Base-by-base conservation (phyloP, 2,329 filamentous ascomycete species). In the Apiospora phragmitis region DNA sequence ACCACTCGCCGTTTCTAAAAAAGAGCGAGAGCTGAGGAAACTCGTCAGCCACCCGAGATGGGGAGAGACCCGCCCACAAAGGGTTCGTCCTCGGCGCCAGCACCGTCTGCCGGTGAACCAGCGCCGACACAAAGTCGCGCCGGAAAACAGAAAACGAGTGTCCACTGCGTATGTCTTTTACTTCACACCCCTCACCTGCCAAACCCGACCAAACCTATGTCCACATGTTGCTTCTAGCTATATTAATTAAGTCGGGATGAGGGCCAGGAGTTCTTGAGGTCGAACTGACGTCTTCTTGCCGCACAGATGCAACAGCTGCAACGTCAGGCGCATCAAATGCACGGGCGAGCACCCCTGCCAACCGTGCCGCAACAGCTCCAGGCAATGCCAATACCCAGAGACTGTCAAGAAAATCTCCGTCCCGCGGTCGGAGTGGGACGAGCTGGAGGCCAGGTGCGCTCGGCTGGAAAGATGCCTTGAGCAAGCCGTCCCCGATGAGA, bases 291-390 rank as follows among this genome's bases (percentile, higher is more conserved):
- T 68, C 8, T 62, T n/a, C 7, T 41, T 8, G 35, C 6, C 8
- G 18, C 21, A 24, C 71, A 87, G 85, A 70, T 87, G 86, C 80
- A 87, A 88, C 74, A 83, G 79, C 76, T 88, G 86, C 79, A 88
- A 88, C 77, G 76, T 86, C 65, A 83, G 85, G 62, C 83, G 86
- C 70, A 84, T 86, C 76, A 87, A 85, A 73, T 88, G 86, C 77
- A 86, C 85, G 16, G 86, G 86, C 65, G 81, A 85, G 4, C 77
- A 75, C n/a, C 86, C 86, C 0, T 88, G 86, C 75, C 75, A 76
- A 51, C 84, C 86, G 72, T 88, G 86, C 74, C 74, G 76, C 32
- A 79, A 79, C 45, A 78, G 82, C 41, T 80, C 82, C 42, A 80
- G 86, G 70, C 81, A 85, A 12, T 88, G 86, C 76, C 73, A 83